Evolutionary conservation across 1,284 basidiomycete genomes (phyloP), one percentile per base, ranked within the genome.

Genomic region (Inonotus obliquus): DNA sequence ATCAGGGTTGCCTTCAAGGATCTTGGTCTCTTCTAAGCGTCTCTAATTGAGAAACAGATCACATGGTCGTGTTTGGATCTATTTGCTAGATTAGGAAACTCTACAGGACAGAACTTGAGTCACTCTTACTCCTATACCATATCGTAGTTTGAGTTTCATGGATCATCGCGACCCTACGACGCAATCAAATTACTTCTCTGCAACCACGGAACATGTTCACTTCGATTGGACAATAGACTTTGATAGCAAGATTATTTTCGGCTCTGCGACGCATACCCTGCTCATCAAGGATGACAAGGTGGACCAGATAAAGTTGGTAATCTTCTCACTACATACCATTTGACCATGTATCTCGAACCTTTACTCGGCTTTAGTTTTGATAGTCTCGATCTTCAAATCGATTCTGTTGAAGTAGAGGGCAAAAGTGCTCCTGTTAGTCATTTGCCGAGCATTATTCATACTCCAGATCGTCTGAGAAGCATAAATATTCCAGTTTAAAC

Each of bases 161-260:
- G 32, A 32, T 32, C 32, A 32, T 52, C 61, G 74, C 52, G 92
- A 95, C 73, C 86, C 86, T 9, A 85, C 89, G 0, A 89, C 89
- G 0, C 87, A 93, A 70, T 83, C 91, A 39, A 96, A 96, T 76
- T 94, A 92, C 74, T 71, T 76, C 4, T 77, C 89, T 57, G 80
- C 94, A 67, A 74, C 78, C 1, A 86, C 89, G 1, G 79, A 81
- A 49, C 85, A 93, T 72, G 76, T 94, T 25, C 75, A 83, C 52
- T 85, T 98, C 63, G 83, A 91, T 67, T 98, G 95, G 95, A 74
- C 70, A 1, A 78, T 98, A 67, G 87, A 98, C 75, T 98, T 94
- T 76, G 71, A 81, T 0, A 71, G 76, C 11, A 76, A 86, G 69
- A 76, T 82, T 62, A 83, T 98, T 67, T 75, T 75, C 21, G 96